A percentile compares a stretch with the other conserved stretches of the same genome.
Conservation (phyloP, 1,139 yeast genomes). For the Debaryomycetaceae sp. region DNA sequence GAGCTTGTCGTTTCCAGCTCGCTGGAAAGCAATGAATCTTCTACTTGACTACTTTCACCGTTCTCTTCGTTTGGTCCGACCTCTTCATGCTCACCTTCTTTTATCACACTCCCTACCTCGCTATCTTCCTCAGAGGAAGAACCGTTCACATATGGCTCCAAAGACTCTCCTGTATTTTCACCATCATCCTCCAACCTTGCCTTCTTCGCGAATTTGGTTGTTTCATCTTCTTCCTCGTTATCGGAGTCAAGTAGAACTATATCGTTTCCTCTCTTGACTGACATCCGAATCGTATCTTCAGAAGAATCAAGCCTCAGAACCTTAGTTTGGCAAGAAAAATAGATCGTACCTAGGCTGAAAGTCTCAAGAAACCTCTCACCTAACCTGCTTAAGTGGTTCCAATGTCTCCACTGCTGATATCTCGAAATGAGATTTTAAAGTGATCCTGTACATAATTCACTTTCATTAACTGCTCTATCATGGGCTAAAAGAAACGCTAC, state of each 20-base stretch:
- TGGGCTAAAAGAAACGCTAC: too few relatives aligned
- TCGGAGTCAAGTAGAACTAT: slow-evolving; percentile 19
- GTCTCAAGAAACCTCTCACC: too few relatives aligned
- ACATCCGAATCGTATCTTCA: slow-evolving; percentile 1
- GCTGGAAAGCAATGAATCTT: background rate
- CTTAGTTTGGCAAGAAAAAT: too few relatives aligned
- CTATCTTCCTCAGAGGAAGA: slow-evolving; percentile 6
- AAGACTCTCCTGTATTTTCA: slow-evolving; percentile 1
- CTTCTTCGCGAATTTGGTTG: slow-evolving; percentile 8
- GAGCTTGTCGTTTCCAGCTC: slow-evolving; percentile 2
- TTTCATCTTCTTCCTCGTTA: slow-evolving; percentile 11
- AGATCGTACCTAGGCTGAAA: too few relatives aligned
- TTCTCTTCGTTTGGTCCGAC: background rate
- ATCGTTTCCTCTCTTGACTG: slow-evolving; percentile 8
- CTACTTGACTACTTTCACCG: background rate
- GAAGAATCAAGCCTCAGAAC: too few relatives aligned
- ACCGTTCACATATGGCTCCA: slow-evolving; percentile 7
- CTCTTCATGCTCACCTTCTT: background rate
- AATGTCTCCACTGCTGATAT: too few relatives aligned
- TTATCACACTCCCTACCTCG: background rate
- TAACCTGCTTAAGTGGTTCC: too few relatives aligned
- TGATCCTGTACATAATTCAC: too few relatives aligned
- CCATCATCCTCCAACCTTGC: slow-evolving; percentile 6
- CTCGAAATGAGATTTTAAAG: too few relatives aligned
- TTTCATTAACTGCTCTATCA: too few relatives aligned